Conservation (phyloP, 495 filamentous ascomycete genomes). For the Schizothecium vesticola region DNA sequence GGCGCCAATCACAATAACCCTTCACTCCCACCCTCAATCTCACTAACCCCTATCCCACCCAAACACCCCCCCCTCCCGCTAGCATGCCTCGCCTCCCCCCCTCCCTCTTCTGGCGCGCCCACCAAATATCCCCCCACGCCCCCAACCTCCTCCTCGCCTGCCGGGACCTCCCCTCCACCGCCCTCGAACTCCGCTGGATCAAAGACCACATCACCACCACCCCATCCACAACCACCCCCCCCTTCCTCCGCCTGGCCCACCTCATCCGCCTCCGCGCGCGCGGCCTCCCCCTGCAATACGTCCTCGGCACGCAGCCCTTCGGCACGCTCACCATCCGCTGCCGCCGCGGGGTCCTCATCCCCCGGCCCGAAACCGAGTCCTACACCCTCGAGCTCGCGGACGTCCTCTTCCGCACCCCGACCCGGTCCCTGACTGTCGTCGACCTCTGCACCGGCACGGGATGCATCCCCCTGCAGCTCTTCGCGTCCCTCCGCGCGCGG, state of each 20-base stretch:
- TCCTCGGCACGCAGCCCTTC: conserved; percentile 85
- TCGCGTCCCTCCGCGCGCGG: conserved; percentile 44
- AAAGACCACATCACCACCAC: conserved; percentile 44
- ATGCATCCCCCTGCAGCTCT: conserved; percentile 76
- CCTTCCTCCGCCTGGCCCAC: conserved; percentile 29
- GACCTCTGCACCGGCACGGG: conserved; percentile 90
- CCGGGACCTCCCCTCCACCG: conserved; percentile 59
- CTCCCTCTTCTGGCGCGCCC: conserved; percentile 53
- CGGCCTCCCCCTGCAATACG: conserved; percentile 81
- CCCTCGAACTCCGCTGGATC: conserved; percentile 85
- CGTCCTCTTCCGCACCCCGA: conserved; percentile 28
- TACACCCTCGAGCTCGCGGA: conserved; percentile 54
- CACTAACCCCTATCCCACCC: not conserved
- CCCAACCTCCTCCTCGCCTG: conserved; percentile 64
- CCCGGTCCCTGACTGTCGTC: conserved; percentile 51
- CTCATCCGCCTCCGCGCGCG: conserved; percentile 54
- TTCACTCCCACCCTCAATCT: not conserved
- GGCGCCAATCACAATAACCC: not conserved
- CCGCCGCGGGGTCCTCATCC: conserved; percentile 72
- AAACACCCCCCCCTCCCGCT: not conserved
- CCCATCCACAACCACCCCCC: conserved; percentile 11
- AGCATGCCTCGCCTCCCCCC: conserved; percentile 73
- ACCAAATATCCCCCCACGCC: conserved; percentile 52
- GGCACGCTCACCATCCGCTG: conserved; percentile 77
- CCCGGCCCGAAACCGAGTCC: conserved; percentile 73